Conservation (phyloP, 139 green algal species). For the Coelastrella sp. region DNA sequence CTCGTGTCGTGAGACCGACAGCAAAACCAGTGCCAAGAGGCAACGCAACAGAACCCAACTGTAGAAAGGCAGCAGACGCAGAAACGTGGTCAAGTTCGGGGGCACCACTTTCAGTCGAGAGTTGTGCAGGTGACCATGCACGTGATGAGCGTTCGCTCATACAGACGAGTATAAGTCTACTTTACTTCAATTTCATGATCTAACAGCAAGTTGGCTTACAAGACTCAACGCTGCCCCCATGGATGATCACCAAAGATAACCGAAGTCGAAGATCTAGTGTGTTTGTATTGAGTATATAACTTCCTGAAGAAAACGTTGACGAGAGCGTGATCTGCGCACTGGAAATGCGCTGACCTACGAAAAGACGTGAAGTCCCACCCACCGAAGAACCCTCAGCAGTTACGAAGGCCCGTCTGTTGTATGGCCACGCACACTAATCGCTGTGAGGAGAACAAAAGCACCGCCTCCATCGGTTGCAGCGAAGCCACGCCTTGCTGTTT, state of each 20-base stretch:
- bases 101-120: neutral
- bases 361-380: neutral
- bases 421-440: no score
- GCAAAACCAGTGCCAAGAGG: constrained; percentile 45
- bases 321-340: no score
- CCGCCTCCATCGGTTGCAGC: no score
- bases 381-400: neutral
- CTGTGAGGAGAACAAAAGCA: no score
- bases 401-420: no score
- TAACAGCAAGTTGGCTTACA: neutral
- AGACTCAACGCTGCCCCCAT: constrained; percentile 30
- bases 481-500: no score
- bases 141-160: neutral
- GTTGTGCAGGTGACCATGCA: neutral
- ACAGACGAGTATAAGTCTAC: neutral
- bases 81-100: neutral
- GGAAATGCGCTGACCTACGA: neutral
- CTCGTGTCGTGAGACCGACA: constrained; percentile 2
- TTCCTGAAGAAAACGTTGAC: no score
- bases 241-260: neutral
- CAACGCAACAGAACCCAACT: constrained; percentile 47
- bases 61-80: neutral
- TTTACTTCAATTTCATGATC: neutral
- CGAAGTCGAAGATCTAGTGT: neutral
- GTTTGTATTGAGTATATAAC: neutral